Evolutionary conservation across 208 protist genomes (phyloP), one percentile per base, ranked within the genome.

Genomic region (Trypanosoma melophagium): DNA sequence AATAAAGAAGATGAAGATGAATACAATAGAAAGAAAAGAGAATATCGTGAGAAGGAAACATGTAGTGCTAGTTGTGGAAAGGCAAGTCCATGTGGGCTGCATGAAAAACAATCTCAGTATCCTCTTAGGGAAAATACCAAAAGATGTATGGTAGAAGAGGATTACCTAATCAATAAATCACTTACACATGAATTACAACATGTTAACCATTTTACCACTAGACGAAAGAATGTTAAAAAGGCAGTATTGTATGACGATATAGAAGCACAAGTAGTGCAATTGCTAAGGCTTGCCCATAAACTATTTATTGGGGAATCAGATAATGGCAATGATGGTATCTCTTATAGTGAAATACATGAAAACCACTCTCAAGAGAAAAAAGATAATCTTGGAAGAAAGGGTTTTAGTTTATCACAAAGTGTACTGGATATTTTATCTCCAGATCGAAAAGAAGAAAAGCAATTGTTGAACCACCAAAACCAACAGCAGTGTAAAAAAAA

Each of bases 371-470:
- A 54, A 56, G 47, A 42, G 12, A 41, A 28, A 54, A 38, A 44
- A 49, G 25, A 17, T 8, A 52, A 1, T 45, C 38, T 1, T 56
- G 10, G 19, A 31, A 28, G 21, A 57, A 55, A 5, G 21, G 51
- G 19, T 21, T 10, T n/a, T 3, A 67, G 61, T 59, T 50, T 67
- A 13, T 67, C 61, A 24, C 28, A 40, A 51, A 67, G 38, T 28
- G 38, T 67, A 50, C 31, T 67, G 24, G 52, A 67, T 9, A 59
- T 67, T 50, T 28, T 67, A 9, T 69, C 64, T n/a, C 64, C 52
- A 12, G 42, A 31, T 14, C 24, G 12, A 41, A 3, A 69, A 51
- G 42, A 25, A n/a, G 4, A 25, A 41, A n/a, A 62, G 35, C 24
- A n/a, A 38, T 58, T 13, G 16, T 40, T 9, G 16, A 14, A 35